These are phyloP conservation scores for Trametes cubensis DNA, from an alignment of 768 basidiomycete species.

Conservation along the genomic window DNA sequence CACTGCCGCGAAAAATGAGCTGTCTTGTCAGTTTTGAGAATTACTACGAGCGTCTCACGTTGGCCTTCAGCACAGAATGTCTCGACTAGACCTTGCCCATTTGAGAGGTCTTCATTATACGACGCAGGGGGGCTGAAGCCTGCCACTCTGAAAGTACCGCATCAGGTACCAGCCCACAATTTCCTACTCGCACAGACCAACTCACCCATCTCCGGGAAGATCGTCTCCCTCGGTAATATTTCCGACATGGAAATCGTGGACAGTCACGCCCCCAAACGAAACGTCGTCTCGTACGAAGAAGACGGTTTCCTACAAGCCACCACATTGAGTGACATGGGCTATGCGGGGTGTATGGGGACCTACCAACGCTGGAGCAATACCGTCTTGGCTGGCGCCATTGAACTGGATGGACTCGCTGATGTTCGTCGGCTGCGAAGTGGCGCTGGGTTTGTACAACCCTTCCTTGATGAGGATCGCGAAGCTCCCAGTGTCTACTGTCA, in stretches of 20 bases:
- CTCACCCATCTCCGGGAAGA: slow-evolving; percentile 18
- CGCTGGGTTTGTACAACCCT: slow-evolving; percentile 17
- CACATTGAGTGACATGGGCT: not conserved
- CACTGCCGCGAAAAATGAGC: slow-evolving; percentile 2
- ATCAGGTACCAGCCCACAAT: not conserved
- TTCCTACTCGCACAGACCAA: too few species aligned
- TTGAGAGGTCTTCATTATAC: slow-evolving; percentile 11
- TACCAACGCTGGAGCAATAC: slow-evolving; percentile 4
- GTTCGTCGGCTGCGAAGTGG: slow-evolving; percentile 17
- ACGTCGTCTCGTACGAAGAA: slow-evolving; percentile 18
- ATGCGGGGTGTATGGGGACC: not conserved
- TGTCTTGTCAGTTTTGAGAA: too few species aligned
- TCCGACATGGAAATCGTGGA: slow-evolving; percentile 13
- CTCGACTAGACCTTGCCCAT: slow-evolving; percentile 15
- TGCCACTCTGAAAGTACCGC: not conserved
- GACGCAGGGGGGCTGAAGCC: slow-evolving; percentile 23
- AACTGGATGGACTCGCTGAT: slow-evolving; percentile 24
- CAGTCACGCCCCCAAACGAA: slow-evolving; percentile 8
- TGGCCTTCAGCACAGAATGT: slow-evolving; percentile 15
- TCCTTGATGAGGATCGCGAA: slow-evolving; percentile 17
- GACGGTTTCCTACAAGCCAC: slow-evolving; percentile 8
- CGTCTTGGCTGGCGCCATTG: slow-evolving; percentile 22
- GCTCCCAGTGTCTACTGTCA: slow-evolving; percentile 21
- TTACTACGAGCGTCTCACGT: not conserved
- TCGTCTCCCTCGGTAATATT: slow-evolving; percentile 20